Evolutionary conservation across 2,329 filamentous ascomycete genomes (phyloP).

Genomic region (Lasiodiplodia sp.): DNA sequence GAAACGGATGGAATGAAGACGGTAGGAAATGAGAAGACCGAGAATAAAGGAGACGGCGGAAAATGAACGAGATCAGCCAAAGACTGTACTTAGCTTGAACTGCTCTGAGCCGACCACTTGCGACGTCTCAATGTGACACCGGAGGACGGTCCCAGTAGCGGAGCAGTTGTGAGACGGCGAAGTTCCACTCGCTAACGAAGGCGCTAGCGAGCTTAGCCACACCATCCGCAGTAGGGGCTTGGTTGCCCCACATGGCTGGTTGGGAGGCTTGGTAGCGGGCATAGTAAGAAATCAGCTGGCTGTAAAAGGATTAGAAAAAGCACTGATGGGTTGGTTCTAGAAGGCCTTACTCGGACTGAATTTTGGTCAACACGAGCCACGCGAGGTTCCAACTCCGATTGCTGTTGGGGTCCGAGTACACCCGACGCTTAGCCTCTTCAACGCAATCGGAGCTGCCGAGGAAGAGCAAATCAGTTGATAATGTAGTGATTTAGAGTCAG

Average conservation of each 20-base stretch:
- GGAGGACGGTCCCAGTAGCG: conserved; percentile 72
- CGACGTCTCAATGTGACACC: conserved; percentile 3
- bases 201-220: conserved; percentile 66
- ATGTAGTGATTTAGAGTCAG: neutral
- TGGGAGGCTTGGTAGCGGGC: conserved; percentile 67
- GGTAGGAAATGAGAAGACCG: too few relatives aligned
- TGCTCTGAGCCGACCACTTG: neutral
- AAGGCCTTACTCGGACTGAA: conserved; percentile 65
- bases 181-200: conserved; percentile 72
- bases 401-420: conserved; percentile 69
- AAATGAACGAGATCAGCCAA: neutral
- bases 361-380: conserved; percentile 74
- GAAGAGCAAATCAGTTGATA: neutral
- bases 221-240: conserved; percentile 63
- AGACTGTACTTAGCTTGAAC: neutral
- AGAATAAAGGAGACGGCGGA: neutral
- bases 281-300: conserved; percentile 67
- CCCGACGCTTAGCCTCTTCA: conserved; percentile 69
- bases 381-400: conserved; percentile 79
- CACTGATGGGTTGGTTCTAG: neutral
- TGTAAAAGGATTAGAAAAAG: conserved; percentile 41
- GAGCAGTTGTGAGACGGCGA: conserved; percentile 70
- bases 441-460: conserved; percentile 63
- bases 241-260: conserved; percentile 74
- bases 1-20: neutral